Conservation (phyloP, 2,329 filamentous ascomycete species). For the Neoarthrinium moseri region DNA sequence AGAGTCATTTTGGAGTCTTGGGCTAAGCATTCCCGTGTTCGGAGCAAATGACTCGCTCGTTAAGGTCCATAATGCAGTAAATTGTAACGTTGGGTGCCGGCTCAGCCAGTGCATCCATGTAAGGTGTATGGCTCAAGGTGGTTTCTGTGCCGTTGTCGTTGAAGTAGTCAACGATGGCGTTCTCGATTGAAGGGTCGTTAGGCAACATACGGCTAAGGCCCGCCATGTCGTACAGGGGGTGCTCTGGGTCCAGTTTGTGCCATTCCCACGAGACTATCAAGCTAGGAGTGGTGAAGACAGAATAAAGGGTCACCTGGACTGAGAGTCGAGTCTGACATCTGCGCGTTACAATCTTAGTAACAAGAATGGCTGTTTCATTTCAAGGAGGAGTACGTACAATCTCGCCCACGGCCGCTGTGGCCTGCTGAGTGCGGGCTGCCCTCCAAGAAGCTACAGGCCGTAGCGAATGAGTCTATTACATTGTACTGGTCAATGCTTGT, state of each 20-base stretch:
- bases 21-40: too few relatives aligned
- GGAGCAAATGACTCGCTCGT: too few relatives aligned
- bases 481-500: conserved; percentile 8
- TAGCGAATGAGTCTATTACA: conserved; percentile 9
- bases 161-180: conserved; percentile 14
- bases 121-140: neutral
- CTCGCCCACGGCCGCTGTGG: conserved; percentile 19
- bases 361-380: too few relatives aligned
- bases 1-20: too few relatives aligned
- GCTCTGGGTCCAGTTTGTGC: conserved; percentile 1
- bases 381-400: conserved; percentile 5
- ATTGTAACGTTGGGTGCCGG: conserved; percentile 32
- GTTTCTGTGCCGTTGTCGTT: conserved; percentile 6
- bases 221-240: neutral
- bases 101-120: neutral
- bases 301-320: conserved; percentile 26
- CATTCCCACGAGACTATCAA: conserved; percentile 23
- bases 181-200: neutral
- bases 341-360: neutral
- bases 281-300: conserved; percentile 26
- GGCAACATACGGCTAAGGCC: neutral
- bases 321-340: conserved; percentile 6
- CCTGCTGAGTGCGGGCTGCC: conserved; percentile 19
- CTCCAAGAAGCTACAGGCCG: conserved; percentile 19
- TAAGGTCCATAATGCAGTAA: conserved; percentile 17